These are phyloP conservation scores for Globisporangium solare DNA, from an alignment of 352 stramenopile species.

Conservation along the genomic window DNA sequence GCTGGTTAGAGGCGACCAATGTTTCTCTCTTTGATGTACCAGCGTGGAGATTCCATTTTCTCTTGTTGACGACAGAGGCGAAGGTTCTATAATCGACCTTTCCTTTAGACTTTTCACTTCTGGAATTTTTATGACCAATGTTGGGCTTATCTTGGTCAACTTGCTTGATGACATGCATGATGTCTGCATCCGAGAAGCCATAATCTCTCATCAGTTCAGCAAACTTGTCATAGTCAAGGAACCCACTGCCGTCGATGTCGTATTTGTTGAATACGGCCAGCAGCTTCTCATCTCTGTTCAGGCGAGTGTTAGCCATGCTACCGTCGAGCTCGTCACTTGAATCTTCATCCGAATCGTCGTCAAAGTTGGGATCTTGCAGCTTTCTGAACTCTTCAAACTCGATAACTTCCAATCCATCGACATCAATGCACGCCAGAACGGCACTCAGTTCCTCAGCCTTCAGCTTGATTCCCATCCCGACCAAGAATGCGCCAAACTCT, in stretches of 20 bases:
- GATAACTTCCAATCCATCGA: slow-evolving; percentile 37
- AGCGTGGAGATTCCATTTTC: slow-evolving; percentile 17
- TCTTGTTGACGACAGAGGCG: slow-evolving; percentile 13
- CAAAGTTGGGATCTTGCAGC: slow-evolving; percentile 9
- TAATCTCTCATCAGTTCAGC: slow-evolving; percentile 29
- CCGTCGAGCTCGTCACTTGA: not conserved
- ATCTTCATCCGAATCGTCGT: slow-evolving; percentile 1
- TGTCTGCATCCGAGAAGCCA: slow-evolving; percentile 25
- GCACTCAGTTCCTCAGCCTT: slow-evolving; percentile 31
- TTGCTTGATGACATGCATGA: slow-evolving; percentile 24
- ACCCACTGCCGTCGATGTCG: slow-evolving; percentile 27
- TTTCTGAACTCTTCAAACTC: slow-evolving; percentile 39
- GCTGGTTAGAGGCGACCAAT: not conserved
- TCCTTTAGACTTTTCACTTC: not conserved
- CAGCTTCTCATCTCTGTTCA: slow-evolving; percentile 11
- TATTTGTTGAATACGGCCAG: slow-evolving; percentile 32
- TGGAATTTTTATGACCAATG: not conserved
- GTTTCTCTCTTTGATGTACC: not conserved
- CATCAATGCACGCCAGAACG: slow-evolving; percentile 38
- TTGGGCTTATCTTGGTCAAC: slow-evolving; percentile 17
- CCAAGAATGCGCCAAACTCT: slow-evolving; percentile 54
- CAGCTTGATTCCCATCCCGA: slow-evolving; percentile 54
- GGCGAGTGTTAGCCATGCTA: slow-evolving; percentile 1
- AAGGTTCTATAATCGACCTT: slow-evolving; percentile 23
- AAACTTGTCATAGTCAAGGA: slow-evolving; percentile 31